Evolutionary conservation across 139 green algal genomes (phyloP).

Genomic region (Coelastrella sp.): DNA sequence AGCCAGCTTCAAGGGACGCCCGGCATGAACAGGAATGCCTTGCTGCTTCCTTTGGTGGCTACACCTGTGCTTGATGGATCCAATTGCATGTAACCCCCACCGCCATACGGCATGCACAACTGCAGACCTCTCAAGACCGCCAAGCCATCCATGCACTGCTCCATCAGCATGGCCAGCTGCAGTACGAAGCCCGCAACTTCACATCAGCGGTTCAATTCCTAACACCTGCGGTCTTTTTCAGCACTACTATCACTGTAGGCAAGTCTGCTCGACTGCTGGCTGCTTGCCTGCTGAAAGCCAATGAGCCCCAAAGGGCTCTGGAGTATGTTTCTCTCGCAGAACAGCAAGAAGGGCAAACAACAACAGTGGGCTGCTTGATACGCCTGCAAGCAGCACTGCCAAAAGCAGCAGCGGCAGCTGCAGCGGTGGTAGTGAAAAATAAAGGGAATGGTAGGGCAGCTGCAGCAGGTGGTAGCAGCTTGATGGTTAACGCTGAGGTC

Average conservation of each 20-base stretch:
- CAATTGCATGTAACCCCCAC: slow-evolving; percentile 12
- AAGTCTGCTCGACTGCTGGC: slow-evolving; percentile 31
- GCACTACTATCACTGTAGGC: neutral
- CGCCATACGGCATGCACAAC: too few species aligned
- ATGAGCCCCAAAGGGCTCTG: neutral
- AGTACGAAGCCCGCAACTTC: neutral
- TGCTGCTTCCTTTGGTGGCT: neutral
- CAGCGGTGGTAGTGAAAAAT: neutral
- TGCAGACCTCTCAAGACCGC: neutral
- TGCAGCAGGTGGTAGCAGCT: neutral
- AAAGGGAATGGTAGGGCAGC: neutral
- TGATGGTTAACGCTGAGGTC: neutral
- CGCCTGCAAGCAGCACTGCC: slow-evolving; percentile 2
- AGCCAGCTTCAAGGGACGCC: neutral
- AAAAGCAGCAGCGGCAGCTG: neutral
- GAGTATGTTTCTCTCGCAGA: slow-evolving; percentile 22
- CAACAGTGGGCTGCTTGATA: slow-evolving; percentile 9
- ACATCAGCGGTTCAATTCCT: neutral
- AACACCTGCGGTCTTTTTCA: slow-evolving; percentile 36
- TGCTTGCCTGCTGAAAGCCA: neutral
- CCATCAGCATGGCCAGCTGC: slow-evolving; percentile 17
- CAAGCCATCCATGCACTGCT: neutral
- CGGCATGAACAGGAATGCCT: neutral
- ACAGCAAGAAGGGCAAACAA: neutral
- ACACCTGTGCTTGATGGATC: too few species aligned